These are phyloP conservation scores for Gentiana macrophylla DNA, from an alignment of 257 asterid genomes.

Conservation along the genomic window DNA sequence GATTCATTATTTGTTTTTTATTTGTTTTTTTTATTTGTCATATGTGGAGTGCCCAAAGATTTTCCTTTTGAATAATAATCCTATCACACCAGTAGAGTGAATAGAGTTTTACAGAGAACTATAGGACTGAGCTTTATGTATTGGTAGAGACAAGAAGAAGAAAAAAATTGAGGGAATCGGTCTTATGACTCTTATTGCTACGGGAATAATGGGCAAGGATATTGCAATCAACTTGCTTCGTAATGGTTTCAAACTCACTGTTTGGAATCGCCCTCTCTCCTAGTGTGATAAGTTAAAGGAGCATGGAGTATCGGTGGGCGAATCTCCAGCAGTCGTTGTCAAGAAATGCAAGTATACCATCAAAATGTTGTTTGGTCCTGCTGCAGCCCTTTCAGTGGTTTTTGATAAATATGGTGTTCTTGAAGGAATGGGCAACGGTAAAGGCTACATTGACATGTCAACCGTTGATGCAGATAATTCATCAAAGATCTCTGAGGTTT, in stretches of 20 bases:
- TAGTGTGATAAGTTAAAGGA: conserved; percentile 88
- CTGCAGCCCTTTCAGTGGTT: conserved; percentile 93
- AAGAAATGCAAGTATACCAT: conserved; percentile 94
- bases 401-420: conserved; percentile 77
- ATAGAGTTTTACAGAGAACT: too few species aligned
- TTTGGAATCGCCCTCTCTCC: conserved; percentile 91
- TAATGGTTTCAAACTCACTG: conserved; percentile 91
- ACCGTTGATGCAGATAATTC: conserved; percentile 97
- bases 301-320: conserved; percentile 79
- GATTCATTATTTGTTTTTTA: too few species aligned
- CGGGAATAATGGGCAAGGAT: conserved; percentile 96
- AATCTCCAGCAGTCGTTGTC: conserved; percentile 79
- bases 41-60: too few species aligned
- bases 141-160: background rate
- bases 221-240: conserved; percentile 89
- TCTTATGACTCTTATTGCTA: conserved; percentile 75
- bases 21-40: too few species aligned
- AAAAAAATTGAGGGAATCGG: conserved; percentile 74
- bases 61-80: too few species aligned
- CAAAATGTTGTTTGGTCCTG: conserved; percentile 89
- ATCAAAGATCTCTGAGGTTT: conserved; percentile 71
- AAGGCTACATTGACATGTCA: conserved; percentile 96
- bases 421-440: conserved; percentile 70
- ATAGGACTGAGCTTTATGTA: background rate
- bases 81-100: too few species aligned